These are phyloP conservation scores for Juncus effusus DNA, from an alignment of 176 grass and related monocot genomes.

Conservation along the genomic window DNA sequence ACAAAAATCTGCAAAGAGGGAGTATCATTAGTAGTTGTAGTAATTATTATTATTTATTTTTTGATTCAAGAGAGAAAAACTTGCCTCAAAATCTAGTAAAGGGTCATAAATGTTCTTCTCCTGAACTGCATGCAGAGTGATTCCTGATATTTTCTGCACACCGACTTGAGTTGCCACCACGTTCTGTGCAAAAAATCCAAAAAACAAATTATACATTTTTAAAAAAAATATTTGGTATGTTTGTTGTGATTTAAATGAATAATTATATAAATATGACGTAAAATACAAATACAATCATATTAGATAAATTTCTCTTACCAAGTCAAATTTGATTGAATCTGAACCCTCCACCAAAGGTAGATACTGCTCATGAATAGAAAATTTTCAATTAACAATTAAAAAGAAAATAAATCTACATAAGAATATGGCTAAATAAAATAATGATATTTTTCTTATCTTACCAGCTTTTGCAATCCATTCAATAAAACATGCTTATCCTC, in stretches of 20 bases:
- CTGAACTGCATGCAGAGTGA: conserved; percentile 64
- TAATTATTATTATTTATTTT: no score
- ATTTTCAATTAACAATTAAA: conserved; percentile 28
- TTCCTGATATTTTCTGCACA: conserved; percentile 89
- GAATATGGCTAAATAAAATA: no score
- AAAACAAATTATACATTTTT: not conserved
- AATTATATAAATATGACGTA: no score
- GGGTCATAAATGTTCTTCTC: conserved; percentile 88
- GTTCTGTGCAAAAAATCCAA: conserved; percentile 50
- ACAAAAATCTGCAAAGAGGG: conserved; percentile 69
- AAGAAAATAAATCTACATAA: conserved; percentile 20
- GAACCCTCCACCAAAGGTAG: conserved; percentile 81
- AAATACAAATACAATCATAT: not conserved
- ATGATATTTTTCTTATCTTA: conserved; percentile 26
- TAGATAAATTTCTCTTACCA: conserved; percentile 50
- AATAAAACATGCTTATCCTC: conserved; percentile 70
- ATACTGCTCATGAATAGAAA: conserved; percentile 45
- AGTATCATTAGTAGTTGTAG: not conserved
- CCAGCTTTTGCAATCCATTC: conserved; percentile 94
- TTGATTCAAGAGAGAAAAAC: not conserved
- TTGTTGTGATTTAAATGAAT: not conserved
- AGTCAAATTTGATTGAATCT: conserved; percentile 61
- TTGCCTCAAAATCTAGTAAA: conserved; percentile 85
- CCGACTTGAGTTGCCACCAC: conserved; percentile 83
- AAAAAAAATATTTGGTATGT: not conserved